Evolutionary conservation across 208 protist genomes (phyloP), one percentile per base, ranked within the genome.

Genomic region (Acanthamoeba culbertsoni): DNA sequence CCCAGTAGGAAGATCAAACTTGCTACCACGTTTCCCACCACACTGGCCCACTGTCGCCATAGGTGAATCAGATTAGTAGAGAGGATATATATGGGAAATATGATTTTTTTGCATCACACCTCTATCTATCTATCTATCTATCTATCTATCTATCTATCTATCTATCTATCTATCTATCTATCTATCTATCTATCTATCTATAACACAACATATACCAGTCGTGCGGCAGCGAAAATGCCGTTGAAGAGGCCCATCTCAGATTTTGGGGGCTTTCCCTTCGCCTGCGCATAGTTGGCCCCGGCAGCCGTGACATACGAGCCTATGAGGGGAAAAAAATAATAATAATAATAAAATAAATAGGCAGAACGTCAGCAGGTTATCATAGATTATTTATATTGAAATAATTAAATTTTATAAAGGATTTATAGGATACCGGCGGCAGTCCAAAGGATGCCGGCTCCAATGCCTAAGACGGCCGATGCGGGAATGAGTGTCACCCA

Each of bases 221-320:
- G 46, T 59, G 46, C 46, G 0, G 45, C 75, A 23, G 46, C 40
- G 26, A 86, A 86, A 23, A 86, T 57, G 75, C 75, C 75, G 75
- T 86, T 86, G 75, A 86, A 86, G 45, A 86, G 46, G 28, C 75
- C 75, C 75, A 86, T 86, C 46, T 48, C 75, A 2, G 75, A 86
- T 43, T 86, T 86, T 16, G 45, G 23, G 8, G 75, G 75, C 31
- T 86, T 31, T 6, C 46, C 46, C 46, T 57, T 86, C 26, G 75
- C 75, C 28, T 48, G 42, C 35, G 75, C 75, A 40, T 86, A 86
- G 75, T 86, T 86, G 45, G 46, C 75, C 16, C 75, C 75, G 12
- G 75, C 75, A 0, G 45, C 46, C 37, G 75, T 86, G 18, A 86
- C 31, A n/a, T 86, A 86, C 33, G 75, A 48, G 26, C 75, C 75